Conservation (phyloP, 352 stramenopile genomes). For the Globisporangium lucens region DNA sequence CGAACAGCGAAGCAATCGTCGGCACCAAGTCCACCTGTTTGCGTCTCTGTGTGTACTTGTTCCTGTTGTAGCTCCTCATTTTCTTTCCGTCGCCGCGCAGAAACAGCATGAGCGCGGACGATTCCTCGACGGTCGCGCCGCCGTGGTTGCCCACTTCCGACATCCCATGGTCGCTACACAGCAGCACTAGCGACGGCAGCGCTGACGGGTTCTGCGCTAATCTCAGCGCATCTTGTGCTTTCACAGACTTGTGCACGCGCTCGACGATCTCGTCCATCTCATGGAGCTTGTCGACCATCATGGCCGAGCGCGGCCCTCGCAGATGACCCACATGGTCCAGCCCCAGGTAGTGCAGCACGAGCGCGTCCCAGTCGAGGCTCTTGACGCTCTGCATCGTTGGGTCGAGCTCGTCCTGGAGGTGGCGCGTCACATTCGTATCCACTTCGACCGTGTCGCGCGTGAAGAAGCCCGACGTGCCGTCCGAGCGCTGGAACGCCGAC, state of each 20-base stretch:
- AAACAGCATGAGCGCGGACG: conserved; percentile 80
- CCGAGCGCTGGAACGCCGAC: conserved; percentile 54
- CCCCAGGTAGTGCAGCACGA: conserved; percentile 86
- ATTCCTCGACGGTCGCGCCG: conserved; percentile 80
- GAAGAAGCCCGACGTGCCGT: conserved; percentile 88
- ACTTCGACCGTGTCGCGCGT: conserved; percentile 86
- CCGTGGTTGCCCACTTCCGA: conserved; percentile 87
- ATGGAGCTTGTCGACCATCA: conserved; percentile 78
- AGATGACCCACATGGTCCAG: conserved; percentile 86
- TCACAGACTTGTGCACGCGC: conserved; percentile 55
- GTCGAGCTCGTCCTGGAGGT: conserved; percentile 83
- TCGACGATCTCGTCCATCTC: conserved; percentile 83
- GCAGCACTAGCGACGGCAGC: conserved; percentile 58
- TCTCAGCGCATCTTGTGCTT: conserved; percentile 46
- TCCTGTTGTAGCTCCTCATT: conserved; percentile 6
- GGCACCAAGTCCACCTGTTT: conserved; percentile 82
- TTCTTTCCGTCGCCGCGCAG: conserved; percentile 42
- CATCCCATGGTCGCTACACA: conserved; percentile 90
- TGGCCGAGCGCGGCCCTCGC: conserved; percentile 62
- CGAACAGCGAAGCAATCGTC: conserved; percentile 76
- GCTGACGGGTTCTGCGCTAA: conserved; percentile 19
- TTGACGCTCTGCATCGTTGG: conserved; percentile 55
- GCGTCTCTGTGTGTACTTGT: conserved; percentile 22
- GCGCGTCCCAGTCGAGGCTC: conserved; percentile 79
- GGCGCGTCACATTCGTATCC: conserved; percentile 82